Evolutionary conservation across 306 rosid species (phyloP), one percentile per base, ranked within the genome.

Genomic region (Gleditsia sinensis): DNA sequence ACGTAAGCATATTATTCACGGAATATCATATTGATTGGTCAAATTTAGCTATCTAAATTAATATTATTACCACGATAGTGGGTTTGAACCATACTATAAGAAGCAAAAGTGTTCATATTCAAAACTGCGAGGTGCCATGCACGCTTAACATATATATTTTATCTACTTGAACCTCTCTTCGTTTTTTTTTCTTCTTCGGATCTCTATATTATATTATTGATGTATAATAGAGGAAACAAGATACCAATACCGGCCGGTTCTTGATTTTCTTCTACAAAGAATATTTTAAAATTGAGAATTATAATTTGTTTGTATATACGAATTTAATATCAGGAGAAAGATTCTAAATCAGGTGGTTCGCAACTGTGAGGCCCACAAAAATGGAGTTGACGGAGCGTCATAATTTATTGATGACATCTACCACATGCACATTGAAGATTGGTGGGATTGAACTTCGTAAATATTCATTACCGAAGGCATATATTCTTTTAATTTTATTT

Each of bases 381-480:
- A 56, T 39, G 60, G 59, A 39, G 61, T 66, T 42, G 71, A 59
- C 43, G 50, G 51, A 58, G 27, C 36, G 56, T 75, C 39, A 53
- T 36, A 48, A 67, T 80, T 74, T 70, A 36, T 36, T 59, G 63
- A 63, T 69, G 69, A 69, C 20, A 56, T 51, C 37, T 17, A 37
- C 13, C 79, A 51, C 79, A 27, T 70, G 59, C 83, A 27, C 58
- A 58, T 78, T 51, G 72, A 79, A 40, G 81, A 78, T 82, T 75
- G 80, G 78, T 57, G 71, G 62, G 28, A 68, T 61, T 68, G 62
- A 59, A 23, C 59, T 68, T 51, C 50, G 48, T 21, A 14, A 72
- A 40, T 20, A 19, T 30, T 36, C 37, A 3, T 27, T 10, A 24
- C 45, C 33, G 7, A 2, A 59, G 2, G 25, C n/a, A 1, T 51